Percentiles rank a stretch among this genome's conserved stretches.
These are phyloP conservation scores for Fusarium brevicatenulatum DNA, from an alignment of 2,329 filamentous ascomycete species.

Conservation along the genomic window DNA sequence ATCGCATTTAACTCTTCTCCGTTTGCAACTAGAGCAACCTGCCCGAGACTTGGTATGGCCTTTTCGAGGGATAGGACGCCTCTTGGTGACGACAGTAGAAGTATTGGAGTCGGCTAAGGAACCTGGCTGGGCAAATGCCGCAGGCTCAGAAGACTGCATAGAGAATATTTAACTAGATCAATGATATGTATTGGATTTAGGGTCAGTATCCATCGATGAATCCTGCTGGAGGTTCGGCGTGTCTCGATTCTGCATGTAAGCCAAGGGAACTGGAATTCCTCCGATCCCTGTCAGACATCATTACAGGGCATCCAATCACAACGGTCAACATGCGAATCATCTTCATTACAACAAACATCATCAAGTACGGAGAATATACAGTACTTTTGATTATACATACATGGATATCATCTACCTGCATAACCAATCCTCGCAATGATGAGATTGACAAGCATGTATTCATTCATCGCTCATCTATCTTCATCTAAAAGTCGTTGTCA, in stretches of 20 bases:
- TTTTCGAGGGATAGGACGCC: conserved; percentile 48
- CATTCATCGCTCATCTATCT: conserved; percentile 37
- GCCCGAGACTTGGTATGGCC: conserved; percentile 50
- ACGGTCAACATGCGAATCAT: neutral
- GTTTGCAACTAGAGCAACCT: conserved; percentile 49
- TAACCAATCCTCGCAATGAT: conserved; percentile 36
- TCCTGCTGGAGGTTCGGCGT: neutral
- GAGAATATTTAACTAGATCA: neutral
- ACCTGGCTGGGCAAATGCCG: conserved; percentile 1
- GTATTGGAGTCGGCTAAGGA: neutral
- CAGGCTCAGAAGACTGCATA: neutral
- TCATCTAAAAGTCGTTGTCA: conserved; percentile 82
- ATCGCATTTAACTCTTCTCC: conserved; percentile 58
- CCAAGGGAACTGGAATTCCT: conserved; percentile 14
- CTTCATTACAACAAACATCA: neutral
- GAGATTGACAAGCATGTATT: conserved; percentile 36
- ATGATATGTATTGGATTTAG: too few relatives aligned
- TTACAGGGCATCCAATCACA: conserved; percentile 15
- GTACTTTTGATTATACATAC: conserved; percentile 33
- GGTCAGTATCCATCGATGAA: neutral
- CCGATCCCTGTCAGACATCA: conserved; percentile 12
- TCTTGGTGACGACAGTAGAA: conserved; percentile 22
- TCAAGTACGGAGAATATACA: neutral
- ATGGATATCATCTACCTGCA: conserved; percentile 36
- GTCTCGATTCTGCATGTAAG: conserved; percentile 3